Conservation (phyloP, 2,329 filamentous ascomycete genomes). For the Fusarium penzigii region DNA sequence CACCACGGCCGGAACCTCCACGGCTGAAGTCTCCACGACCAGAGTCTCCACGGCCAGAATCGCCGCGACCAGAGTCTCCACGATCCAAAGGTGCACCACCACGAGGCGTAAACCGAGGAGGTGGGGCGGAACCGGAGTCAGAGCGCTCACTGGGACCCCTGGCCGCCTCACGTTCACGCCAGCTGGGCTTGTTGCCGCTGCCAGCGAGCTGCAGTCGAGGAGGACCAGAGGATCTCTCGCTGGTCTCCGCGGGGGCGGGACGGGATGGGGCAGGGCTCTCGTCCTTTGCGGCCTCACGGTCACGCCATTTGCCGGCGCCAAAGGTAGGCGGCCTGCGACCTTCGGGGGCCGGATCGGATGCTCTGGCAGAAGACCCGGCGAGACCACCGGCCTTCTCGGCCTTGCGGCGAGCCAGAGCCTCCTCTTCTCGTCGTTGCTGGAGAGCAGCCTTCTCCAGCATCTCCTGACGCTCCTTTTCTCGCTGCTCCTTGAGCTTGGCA, state of each 20-base stretch:
- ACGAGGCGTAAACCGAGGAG: constrained; percentile 41
- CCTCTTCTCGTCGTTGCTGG: constrained; percentile 84
- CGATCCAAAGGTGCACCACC: constrained; percentile 46
- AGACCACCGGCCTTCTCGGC: constrained; percentile 55
- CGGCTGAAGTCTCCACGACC: constrained; percentile 35
- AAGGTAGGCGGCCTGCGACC: constrained; percentile 35
- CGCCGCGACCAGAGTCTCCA: constrained; percentile 43
- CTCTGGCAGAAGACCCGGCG: constrained; percentile 32
- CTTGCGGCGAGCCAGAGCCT: constrained; percentile 75
- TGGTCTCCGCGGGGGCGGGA: constrained; percentile 42
- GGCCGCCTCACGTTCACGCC: constrained; percentile 71
- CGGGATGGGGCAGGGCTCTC: constrained; percentile 34
- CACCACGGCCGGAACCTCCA: constrained; percentile 30
- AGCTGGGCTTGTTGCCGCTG: constrained; percentile 58
- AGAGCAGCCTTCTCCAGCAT: constrained; percentile 62
- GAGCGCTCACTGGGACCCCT: constrained; percentile 40
- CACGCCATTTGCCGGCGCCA: constrained; percentile 46
- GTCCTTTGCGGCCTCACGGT: constrained; percentile 37
- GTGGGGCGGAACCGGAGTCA: constrained; percentile 39
- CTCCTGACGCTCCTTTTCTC: constrained; percentile 69
- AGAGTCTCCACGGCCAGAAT: constrained; percentile 18
- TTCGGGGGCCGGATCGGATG: constrained; percentile 27
- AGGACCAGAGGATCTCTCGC: constrained; percentile 50
- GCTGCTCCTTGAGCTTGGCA: constrained; percentile 65
- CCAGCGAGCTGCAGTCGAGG: constrained; percentile 64